Evolutionary conservation across 805 yeast genomes (phyloP).

Genomic region (Dipodascopsis uninucleata): DNA sequence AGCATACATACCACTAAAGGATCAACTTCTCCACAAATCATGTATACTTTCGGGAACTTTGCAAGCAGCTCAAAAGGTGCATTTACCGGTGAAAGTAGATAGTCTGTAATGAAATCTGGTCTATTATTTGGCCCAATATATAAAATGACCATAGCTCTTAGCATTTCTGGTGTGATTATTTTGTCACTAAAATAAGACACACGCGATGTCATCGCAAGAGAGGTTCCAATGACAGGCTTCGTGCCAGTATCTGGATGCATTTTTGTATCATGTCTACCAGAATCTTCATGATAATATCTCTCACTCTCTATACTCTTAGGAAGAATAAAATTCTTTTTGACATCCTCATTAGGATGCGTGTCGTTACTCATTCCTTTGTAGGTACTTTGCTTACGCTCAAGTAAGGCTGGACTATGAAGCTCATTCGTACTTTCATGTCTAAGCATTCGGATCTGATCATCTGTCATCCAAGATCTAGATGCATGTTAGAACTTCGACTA

Average conservation of each 20-base stretch:
- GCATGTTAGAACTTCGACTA: not conserved
- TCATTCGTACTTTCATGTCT: conserved; percentile 28
- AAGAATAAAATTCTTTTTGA: no score
- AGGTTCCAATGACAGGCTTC: conserved; percentile 18
- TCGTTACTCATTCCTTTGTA: conserved; percentile 20
- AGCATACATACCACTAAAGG: conserved; percentile 28
- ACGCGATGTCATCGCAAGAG: conserved; percentile 33
- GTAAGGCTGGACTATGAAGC: conserved; percentile 19
- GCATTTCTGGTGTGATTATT: conserved; percentile 33
- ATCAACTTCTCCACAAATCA: conserved; percentile 35
- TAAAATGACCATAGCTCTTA: conserved; percentile 31
- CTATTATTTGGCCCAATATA: conserved; percentile 31
- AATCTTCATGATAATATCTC: not conserved
- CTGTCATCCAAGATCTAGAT: conserved; percentile 28
- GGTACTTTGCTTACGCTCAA: conserved; percentile 28
- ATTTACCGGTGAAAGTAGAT: conserved; percentile 31
- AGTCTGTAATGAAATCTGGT: conserved; percentile 32
- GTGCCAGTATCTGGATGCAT: conserved; percentile 9
- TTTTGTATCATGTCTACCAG: not conserved
- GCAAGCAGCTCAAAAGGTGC: conserved; percentile 32
- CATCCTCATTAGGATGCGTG: not conserved
- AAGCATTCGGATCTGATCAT: conserved; percentile 30
- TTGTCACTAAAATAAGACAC: conserved; percentile 32
- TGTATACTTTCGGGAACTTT: conserved; percentile 33
- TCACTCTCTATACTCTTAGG: not conserved